A percentile compares a stretch with the other conserved stretches of the same genome.
These are phyloP conservation scores for Colletotrichum spinosum DNA, from an alignment of 2,329 filamentous ascomycete species.

Conservation along the genomic window DNA sequence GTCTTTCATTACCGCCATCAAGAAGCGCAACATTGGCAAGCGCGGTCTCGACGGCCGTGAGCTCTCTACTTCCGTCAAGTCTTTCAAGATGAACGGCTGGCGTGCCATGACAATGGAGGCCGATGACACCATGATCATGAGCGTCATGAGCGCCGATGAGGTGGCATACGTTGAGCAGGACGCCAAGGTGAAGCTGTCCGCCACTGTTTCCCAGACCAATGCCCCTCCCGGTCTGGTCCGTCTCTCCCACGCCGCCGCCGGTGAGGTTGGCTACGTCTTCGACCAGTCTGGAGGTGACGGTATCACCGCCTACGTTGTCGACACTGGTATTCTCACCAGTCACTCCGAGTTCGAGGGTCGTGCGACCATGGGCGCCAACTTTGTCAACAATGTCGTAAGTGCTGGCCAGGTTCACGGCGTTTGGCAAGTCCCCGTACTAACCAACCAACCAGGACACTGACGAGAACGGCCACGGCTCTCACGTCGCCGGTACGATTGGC, in stretches of 20 bases:
- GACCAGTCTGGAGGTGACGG: constrained; percentile 64
- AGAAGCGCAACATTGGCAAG: constrained; percentile 68
- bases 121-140: constrained; percentile 61
- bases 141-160: constrained; percentile 60
- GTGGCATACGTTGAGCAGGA: constrained; percentile 68
- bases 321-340: constrained; percentile 70
- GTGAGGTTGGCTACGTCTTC: constrained; percentile 58
- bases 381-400: constrained; percentile 59
- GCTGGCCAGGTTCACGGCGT: not conserved
- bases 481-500: constrained; percentile 72
- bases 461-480: constrained; percentile 72
- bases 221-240: constrained; percentile 66
- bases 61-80: constrained; percentile 60
- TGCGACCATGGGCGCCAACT: constrained; percentile 65
- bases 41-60: constrained; percentile 59
- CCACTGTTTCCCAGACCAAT: constrained; percentile 62
- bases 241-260: constrained; percentile 57
- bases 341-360: constrained; percentile 70
- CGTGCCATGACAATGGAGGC: constrained; percentile 65
- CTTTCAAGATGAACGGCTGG: constrained; percentile 62
- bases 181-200: constrained; percentile 56
- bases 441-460: constrained; percentile 56
- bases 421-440: not conserved
- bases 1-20: constrained; percentile 59
- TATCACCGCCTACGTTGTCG: constrained; percentile 73